Conservation (phyloP, 495 filamentous ascomycete genomes). For the Schizothecium vesticola region DNA sequence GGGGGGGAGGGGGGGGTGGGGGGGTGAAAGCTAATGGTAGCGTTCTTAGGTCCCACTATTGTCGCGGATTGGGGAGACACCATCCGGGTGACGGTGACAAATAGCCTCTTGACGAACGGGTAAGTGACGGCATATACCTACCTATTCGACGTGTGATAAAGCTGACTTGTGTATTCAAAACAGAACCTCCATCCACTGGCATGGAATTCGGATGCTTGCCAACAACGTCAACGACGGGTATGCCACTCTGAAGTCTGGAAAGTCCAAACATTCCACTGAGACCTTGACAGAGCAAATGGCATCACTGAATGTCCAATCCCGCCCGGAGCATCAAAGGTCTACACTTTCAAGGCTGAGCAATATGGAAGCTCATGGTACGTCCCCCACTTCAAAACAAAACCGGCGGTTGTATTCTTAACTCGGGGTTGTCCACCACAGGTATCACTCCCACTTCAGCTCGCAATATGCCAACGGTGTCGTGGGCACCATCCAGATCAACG, state of each 20-base stretch:
- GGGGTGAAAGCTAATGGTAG: background rate
- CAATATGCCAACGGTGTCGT: conserved; percentile 51
- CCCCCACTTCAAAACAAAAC: conserved; percentile 7
- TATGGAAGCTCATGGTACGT: conserved; percentile 54
- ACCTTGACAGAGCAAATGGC: conserved; percentile 41
- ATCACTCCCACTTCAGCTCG: conserved; percentile 52
- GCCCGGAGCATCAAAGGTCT: conserved; percentile 38
- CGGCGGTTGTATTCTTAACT: background rate
- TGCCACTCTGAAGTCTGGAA: background rate
- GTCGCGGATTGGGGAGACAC: conserved; percentile 9
- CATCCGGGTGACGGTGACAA: conserved; percentile 6
- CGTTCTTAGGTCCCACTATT: background rate
- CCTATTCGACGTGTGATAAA: background rate
- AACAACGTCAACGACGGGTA: conserved; percentile 9
- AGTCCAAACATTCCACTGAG: background rate
- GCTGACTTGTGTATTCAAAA: background rate
- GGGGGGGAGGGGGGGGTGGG: too few species aligned
- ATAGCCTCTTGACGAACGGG: conserved; percentile 3
- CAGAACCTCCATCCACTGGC: conserved; percentile 9
- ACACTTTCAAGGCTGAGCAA: conserved; percentile 46
- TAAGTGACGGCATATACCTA: background rate
- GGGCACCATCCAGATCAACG: conserved; percentile 54
- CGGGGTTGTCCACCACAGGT: background rate
- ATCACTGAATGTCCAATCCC: conserved; percentile 51
- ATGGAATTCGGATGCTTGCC: conserved; percentile 4